A percentile compares a stretch with the other conserved stretches of the same genome.
These are phyloP conservation scores for Tylopilus subfusipes DNA, from an alignment of 768 basidiomycete species.

Conservation along the genomic window DNA sequence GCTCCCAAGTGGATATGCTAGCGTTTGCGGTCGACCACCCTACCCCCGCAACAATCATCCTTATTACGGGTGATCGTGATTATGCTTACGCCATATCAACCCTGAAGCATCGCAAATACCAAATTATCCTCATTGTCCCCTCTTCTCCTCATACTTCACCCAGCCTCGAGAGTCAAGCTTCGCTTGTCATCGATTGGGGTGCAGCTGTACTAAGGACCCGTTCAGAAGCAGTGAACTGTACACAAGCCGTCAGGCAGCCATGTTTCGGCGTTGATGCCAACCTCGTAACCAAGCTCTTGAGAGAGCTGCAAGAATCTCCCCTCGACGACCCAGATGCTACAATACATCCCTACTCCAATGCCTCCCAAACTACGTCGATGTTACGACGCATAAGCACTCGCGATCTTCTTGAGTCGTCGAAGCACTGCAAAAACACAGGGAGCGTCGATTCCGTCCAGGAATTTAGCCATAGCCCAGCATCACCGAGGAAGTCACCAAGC, in stretches of 20 bases:
- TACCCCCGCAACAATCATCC: constrained; percentile 49
- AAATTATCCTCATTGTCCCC: constrained; percentile 49
- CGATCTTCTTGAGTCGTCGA: constrained; percentile 25
- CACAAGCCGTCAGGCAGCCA: constrained; percentile 24
- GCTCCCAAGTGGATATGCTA: constrained; percentile 58
- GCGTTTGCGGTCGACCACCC: constrained; percentile 62
- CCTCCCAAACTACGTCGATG: constrained; percentile 4
- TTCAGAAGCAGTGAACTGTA: constrained; percentile 14
- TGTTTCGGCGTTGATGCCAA: constrained; percentile 23
- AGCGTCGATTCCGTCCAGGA: constrained; percentile 8
- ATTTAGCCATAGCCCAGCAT: neutral
- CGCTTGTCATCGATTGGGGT: constrained; percentile 50
- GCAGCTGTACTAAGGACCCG: constrained; percentile 36
- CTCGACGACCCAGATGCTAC: constrained; percentile 15
- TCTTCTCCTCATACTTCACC: constrained; percentile 35
- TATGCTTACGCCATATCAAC: constrained; percentile 61
- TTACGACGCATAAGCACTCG: constrained; percentile 17
- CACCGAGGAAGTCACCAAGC: constrained; percentile 8
- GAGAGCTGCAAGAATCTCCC: constrained; percentile 19
- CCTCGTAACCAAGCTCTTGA: constrained; percentile 18
- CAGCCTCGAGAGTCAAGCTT: constrained; percentile 54
- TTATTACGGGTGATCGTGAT: constrained; percentile 67
- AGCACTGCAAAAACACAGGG: constrained; percentile 4
- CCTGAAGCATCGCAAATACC: constrained; percentile 51
- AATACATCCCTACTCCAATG: neutral